Base-by-base conservation (phyloP, 306 rosid species). In the Rosa multiflora region DNA sequence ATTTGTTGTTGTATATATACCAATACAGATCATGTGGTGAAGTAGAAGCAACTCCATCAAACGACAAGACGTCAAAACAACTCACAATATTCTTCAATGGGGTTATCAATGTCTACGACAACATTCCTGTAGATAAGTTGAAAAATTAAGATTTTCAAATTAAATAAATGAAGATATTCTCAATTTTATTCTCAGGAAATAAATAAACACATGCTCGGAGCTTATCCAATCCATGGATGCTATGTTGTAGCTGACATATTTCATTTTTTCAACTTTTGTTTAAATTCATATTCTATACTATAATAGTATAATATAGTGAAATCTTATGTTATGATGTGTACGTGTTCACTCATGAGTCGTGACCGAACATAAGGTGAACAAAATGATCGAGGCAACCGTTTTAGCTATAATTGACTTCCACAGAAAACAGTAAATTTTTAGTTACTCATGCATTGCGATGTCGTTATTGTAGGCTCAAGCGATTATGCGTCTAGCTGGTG, bases 11-110 rank as follows among this genome's bases (percentile, higher is more conserved):
- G 53, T 71, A 11, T 26, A 21, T 6, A 20, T 8, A 14, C 18
- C 5, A 74, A 15, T 37, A 21, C 6, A 85, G 88, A 58, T 58
- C 63, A 78, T n/a, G 49, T 70, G 67, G 52, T 44, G 47, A 73
- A 58, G 63, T n/a, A n/a, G 63, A 58, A 58, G 12, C 63, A 58
- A 58, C 63, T 53, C 8, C 3, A n/a, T 17, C 15, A 29, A 67
- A n/a, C 21, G 76, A 52, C 7, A 79, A 18, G 62, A 66, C 81
- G 18, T 39, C 52, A 8, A 26, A 72, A 21, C 86, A 85, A 37
- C 82, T 85, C 35, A 79, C 88, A 6, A 79, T 85, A 49, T 85
- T 82, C 32, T 76, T 82, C 15, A 72, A 6, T 3, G 88, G 88
- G n/a, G 46, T 35, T 52, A 8, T 79, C 48, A 55, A 62, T 73